Evolutionary conservation across 441 rosid genomes (phyloP).

Genomic region (Dalechampia spathulata): DNA sequence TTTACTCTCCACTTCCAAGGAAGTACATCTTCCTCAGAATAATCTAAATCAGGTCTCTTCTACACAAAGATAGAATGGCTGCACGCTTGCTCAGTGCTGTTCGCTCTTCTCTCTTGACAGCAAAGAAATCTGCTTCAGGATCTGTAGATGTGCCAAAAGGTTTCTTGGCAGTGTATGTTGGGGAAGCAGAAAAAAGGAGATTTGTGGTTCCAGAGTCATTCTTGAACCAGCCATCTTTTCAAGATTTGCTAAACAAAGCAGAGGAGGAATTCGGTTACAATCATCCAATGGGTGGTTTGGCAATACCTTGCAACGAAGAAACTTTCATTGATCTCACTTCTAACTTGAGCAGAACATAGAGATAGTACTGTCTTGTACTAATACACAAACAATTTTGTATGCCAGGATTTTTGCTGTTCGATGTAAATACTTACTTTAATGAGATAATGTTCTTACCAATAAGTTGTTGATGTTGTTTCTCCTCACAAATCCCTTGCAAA

Average conservation of each 20-base stretch:
- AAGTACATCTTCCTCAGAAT: not conserved
- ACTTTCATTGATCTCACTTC: slow-evolving; percentile 15
- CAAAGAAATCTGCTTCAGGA: not conserved
- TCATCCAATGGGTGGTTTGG: not conserved
- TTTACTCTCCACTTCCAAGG: not conserved
- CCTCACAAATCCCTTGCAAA: no score
- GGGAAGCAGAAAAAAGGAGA: slow-evolving; percentile 14
- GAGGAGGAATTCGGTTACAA: slow-evolving; percentile 18
- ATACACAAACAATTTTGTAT: not conserved
- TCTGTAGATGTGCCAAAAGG: slow-evolving; percentile 16
- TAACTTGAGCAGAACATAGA: slow-evolving; percentile 4
- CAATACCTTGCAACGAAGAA: slow-evolving; percentile 7
- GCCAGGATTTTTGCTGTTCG: not conserved
- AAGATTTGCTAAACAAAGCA: slow-evolving; percentile 6
- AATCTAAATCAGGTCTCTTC: not conserved
- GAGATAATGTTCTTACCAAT: not conserved
- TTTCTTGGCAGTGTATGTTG: slow-evolving; percentile 23
- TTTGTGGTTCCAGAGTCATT: slow-evolving; percentile 18
- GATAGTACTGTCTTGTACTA: not conserved
- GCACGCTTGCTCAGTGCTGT: not conserved
- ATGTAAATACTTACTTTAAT: not conserved
- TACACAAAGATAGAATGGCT: not conserved
- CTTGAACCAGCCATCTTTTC: slow-evolving; percentile 18
- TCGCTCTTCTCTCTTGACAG: not conserved
- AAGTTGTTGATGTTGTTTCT: not conserved